phyloP scores from a whole-genome alignment of 2,329 filamentous ascomycete species.

The Botrytis sinoallii region DNA sequence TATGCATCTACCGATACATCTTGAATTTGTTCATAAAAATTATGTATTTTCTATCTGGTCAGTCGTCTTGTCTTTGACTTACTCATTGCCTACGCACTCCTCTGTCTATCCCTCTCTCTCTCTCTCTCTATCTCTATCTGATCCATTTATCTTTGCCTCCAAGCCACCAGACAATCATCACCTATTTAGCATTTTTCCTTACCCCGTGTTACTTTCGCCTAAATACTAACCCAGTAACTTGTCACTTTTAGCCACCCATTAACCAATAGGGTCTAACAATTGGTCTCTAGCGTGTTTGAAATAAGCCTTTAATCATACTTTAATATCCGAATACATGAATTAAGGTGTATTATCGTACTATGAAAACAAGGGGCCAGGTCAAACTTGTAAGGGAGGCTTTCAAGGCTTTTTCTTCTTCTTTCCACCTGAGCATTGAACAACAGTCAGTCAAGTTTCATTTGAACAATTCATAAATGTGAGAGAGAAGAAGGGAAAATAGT shows the following conservation, averaged over 20 bases:
- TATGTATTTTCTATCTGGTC: background rate
- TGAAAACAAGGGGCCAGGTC: conserved; percentile 12
- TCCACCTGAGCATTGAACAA: background rate
- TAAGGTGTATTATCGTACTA: background rate
- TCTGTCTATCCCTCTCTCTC: background rate
- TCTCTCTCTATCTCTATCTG: background rate
- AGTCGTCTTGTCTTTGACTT: background rate
- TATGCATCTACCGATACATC: background rate
- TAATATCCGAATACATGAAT: conserved; percentile 1
- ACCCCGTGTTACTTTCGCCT: conserved; percentile 12
- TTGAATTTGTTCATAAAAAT: background rate
- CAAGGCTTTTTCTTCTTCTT: background rate
- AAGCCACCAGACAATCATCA: conserved; percentile 10
- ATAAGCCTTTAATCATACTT: background rate
- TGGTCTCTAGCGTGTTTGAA: conserved; percentile 3
- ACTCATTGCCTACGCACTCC: background rate
- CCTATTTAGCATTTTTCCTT: conserved; percentile 1
- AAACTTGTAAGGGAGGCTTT: background rate
- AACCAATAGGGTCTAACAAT: background rate
- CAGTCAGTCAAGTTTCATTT: background rate
- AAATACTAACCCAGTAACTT: background rate
- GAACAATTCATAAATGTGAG: background rate
- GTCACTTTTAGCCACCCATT: background rate
- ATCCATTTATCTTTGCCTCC: background rate
- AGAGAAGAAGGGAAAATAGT: background rate